These are phyloP conservation scores for Chlamydomonas incerta DNA, from an alignment of 139 green algal species.

Conservation along the genomic window DNA sequence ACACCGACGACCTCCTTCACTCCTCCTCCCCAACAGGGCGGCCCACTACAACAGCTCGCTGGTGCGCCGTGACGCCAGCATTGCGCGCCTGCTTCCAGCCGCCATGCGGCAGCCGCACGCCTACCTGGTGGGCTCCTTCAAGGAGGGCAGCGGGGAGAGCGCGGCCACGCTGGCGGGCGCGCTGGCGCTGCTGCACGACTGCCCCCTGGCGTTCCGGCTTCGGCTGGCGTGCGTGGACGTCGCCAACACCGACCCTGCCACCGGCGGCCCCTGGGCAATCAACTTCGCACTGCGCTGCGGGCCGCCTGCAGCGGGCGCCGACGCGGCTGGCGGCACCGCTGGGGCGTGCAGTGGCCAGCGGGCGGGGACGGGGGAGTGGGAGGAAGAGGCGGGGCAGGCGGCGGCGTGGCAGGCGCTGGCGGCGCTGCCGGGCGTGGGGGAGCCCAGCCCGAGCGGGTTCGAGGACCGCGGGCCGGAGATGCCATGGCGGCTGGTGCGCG, in stretches of 20 bases:
- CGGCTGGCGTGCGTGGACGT: constrained; percentile 9
- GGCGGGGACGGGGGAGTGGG: too few relatives aligned
- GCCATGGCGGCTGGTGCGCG: constrained; percentile 18
- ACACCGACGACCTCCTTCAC: too few relatives aligned
- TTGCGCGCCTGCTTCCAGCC: background rate
- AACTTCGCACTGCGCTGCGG: background rate
- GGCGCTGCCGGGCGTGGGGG: background rate
- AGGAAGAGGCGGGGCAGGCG: background rate
- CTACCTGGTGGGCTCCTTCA: constrained; percentile 23
- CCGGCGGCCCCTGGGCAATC: background rate
- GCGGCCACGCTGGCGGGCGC: background rate
- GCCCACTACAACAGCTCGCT: constrained; percentile 20
- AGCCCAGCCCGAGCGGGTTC: background rate
- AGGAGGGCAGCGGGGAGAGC: constrained; percentile 11
- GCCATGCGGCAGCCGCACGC: constrained; percentile 1
- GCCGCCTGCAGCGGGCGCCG: background rate
- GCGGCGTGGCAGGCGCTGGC: background rate
- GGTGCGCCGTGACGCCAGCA: background rate
- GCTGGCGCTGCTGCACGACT: background rate
- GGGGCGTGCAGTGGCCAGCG: background rate
- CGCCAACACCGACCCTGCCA: background rate
- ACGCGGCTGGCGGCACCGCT: background rate
- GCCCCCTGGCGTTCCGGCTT: background rate
- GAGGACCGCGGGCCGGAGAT: constrained; percentile 2
- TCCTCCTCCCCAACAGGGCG: background rate